Conservation (phyloP, 208 protist species). For the Crithidia mellificae region DNA sequence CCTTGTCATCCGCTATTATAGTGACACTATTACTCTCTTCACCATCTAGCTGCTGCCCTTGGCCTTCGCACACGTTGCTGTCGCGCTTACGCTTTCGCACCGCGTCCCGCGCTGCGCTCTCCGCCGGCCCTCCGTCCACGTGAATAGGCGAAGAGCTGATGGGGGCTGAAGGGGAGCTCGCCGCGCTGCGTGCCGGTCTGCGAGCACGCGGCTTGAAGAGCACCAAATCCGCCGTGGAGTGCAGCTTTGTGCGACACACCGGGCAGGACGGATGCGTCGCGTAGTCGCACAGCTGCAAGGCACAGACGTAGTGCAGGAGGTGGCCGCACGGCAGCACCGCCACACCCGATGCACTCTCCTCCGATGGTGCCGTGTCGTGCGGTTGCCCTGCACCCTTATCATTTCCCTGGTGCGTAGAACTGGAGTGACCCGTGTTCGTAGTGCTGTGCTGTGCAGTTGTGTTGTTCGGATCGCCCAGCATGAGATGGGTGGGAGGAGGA, state of each 20-base stretch:
- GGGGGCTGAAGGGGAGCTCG: background rate
- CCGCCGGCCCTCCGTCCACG: background rate
- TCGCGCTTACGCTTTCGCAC: background rate
- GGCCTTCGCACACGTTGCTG: background rate
- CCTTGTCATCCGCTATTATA: background rate
- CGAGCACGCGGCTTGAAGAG: conserved; percentile 47
- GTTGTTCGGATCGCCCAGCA: background rate
- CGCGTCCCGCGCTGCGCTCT: background rate
- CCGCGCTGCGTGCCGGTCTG: conserved; percentile 6
- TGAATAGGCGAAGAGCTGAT: background rate
- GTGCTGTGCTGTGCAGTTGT: no score
- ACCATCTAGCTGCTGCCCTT: background rate
- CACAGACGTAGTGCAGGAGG: conserved; percentile 73
- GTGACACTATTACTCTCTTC: conserved; percentile 17
- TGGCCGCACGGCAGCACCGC: conserved; percentile 70
- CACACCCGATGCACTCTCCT: conserved; percentile 23
- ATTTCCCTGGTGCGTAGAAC: no score
- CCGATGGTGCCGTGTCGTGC: background rate
- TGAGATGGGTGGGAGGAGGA: background rate
- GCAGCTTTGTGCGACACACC: conserved; percentile 62
- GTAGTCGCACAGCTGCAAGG: conserved; percentile 72
- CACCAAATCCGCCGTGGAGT: conserved; percentile 33
- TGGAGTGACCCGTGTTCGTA: no score
- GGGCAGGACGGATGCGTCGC: conserved; percentile 45
- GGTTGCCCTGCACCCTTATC: background rate